These are phyloP conservation scores for Stagonosporopsis vannaccii DNA, from an alignment of 2,329 filamentous ascomycete genomes.

Conservation along the genomic window DNA sequence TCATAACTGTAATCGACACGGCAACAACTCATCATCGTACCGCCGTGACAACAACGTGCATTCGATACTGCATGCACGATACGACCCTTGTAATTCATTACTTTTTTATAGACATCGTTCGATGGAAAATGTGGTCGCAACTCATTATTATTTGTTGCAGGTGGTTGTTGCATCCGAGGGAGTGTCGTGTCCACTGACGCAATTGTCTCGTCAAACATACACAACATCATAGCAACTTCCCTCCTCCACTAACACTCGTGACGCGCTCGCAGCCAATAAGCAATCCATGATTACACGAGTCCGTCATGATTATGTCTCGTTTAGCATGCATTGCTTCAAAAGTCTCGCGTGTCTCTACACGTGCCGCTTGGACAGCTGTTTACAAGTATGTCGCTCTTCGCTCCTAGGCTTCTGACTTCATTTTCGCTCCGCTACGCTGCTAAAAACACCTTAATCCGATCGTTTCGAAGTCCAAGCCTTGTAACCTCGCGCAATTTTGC, in stretches of 20 bases:
- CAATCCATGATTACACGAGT: conserved; percentile 9
- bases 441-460: conserved; percentile 6
- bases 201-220: conserved; percentile 7
- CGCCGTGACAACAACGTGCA: not conserved
- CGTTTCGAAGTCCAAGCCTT: conserved; percentile 5
- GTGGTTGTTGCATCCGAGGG: conserved; percentile 4
- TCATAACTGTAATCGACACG: not conserved
- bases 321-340: conserved; percentile 10
- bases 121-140: not conserved
- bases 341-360: conserved; percentile 15
- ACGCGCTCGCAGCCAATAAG: conserved; percentile 21
- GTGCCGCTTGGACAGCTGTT: conserved; percentile 8
- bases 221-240: conserved; percentile 9
- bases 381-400: conserved; percentile 27
- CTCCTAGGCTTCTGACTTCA: conserved; percentile 18
- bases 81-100: not conserved
- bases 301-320: conserved; percentile 25
- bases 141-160: not conserved
- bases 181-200: conserved; percentile 1
- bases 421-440: conserved; percentile 12
- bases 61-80: not conserved
- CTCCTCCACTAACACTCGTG: not conserved
- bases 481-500: not conserved
- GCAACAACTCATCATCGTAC: not conserved
- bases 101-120: not conserved